Base-by-base conservation (phyloP, 768 basidiomycete genomes). In the Mycena vulgaris region DNA sequence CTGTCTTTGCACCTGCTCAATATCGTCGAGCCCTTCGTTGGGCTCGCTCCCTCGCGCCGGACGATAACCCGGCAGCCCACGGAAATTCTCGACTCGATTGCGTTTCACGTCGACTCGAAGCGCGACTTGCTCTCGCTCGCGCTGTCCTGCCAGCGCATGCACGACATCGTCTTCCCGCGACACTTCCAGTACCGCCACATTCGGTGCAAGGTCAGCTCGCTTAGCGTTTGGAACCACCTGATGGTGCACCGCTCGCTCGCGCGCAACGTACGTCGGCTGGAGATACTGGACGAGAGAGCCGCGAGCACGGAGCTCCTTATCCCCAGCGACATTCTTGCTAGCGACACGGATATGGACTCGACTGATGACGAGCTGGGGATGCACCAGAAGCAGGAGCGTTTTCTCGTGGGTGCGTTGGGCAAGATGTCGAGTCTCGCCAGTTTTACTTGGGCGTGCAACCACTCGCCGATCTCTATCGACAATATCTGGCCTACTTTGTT, bases 151-250 rank as follows among this genome's bases (percentile, higher is more conserved):
- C 86, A 81, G 62, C 83, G 90, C 51, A 79, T 92, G 78, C 80
- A 85, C 70, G 82, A 81, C 65, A 79, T 92, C 49, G 84, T 92
- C 10, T 87, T 89, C 66, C 91, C 91, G 2, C 80, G 91, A 23
- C 91, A 93, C 75, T 88, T 82, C 69, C 83, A 90, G 6, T 93
- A 92, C 75, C 89, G 91, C 49, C 80, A 87, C 61, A 78, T 93
- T 23, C 80, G 86, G 49, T 88, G 87, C 74, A 90, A 90, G 75
- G 83, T 88, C 25, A 90, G 89, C 74, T 84, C 87, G 17, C 78
- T 91, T 48, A 82, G 85, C 53, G 87, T 92, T 1, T 92, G 90
- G 91, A 89, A 89, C 64, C 91, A 93, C 74, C 80, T 93, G 37
- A 83, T 85, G 48, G 79, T 86, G 33, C 84, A 91, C 70, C 84